Evolutionary conservation across 2,329 filamentous ascomycete genomes (phyloP).

Genomic region (Alternaria hordeiaustralica): DNA sequence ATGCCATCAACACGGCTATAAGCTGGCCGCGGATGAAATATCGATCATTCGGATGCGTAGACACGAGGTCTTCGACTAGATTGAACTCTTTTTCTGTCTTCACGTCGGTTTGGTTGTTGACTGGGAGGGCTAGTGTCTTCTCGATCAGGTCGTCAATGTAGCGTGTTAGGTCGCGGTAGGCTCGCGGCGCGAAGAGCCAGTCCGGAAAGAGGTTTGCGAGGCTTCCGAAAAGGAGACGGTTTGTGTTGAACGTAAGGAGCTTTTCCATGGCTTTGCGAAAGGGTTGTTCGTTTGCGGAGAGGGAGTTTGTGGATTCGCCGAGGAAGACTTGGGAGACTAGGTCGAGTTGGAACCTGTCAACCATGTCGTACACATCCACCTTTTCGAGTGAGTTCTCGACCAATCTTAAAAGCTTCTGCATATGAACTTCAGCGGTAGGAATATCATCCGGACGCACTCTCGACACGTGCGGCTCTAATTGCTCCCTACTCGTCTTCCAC

Average conservation of each 20-base stretch:
- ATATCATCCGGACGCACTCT: conserved; percentile 7
- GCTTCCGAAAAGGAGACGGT: conserved; percentile 5
- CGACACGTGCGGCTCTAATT: conserved; percentile 8
- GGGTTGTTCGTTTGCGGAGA: conserved; percentile 7
- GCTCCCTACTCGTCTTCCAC: conserved; percentile 9
- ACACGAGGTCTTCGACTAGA: conserved; percentile 1
- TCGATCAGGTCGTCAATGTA: conserved; percentile 4
- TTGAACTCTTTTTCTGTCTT: conserved; percentile 7
- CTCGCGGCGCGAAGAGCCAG: conserved; percentile 2
- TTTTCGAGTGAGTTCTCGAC: not conserved
- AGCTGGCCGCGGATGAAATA: conserved; percentile 7
- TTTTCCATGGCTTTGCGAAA: conserved; percentile 10
- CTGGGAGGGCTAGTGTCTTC: conserved; percentile 4
- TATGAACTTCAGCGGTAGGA: conserved; percentile 2
- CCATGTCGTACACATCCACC: conserved; percentile 5
- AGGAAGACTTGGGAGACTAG: conserved; percentile 5
- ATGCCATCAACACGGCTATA: conserved; percentile 7
- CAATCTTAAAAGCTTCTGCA: conserved; percentile 1
- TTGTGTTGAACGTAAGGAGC: conserved; percentile 8
- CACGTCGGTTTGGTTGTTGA: conserved; percentile 4
- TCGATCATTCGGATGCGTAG: conserved; percentile 6
- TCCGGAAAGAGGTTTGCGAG: conserved; percentile 9
- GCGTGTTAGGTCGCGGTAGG: conserved; percentile 1
- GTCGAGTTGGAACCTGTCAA: conserved; percentile 9
- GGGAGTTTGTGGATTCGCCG: conserved; percentile 8